Conservation (phyloP, 139 green algal genomes). For the Penium margaritaceum region DNA sequence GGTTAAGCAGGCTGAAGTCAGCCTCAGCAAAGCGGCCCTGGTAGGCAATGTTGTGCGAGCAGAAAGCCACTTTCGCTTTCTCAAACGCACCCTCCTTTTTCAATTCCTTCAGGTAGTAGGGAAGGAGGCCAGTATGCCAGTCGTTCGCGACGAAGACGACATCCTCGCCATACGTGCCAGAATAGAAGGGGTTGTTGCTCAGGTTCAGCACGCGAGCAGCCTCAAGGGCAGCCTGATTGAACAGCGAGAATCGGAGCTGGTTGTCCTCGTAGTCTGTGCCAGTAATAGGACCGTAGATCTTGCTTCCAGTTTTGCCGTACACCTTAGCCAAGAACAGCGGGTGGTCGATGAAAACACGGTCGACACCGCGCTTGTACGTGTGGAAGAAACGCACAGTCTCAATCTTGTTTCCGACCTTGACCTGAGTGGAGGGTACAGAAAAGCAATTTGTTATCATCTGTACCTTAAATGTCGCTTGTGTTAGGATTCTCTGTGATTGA, state of each 20-base stretch:
- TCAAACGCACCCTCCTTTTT: conserved; percentile 29
- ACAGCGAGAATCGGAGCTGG: conserved; percentile 88
- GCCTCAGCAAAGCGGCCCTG: conserved; percentile 83
- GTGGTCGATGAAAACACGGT: conserved; percentile 94
- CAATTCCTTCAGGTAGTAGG: conserved; percentile 75
- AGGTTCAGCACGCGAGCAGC: conserved; percentile 43
- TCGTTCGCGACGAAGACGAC: conserved; percentile 90
- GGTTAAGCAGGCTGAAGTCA: conserved; percentile 62
- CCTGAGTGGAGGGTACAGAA: too few relatives aligned
- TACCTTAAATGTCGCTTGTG: too few relatives aligned
- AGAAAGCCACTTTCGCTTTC: conserved; percentile 59
- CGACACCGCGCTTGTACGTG: conserved; percentile 85
- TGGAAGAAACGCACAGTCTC: conserved; percentile 90
- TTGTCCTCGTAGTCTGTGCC: conserved; percentile 93
- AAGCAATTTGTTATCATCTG: too few relatives aligned
- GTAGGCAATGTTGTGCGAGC: conserved; percentile 96
- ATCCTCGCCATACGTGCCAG: conserved; percentile 65
- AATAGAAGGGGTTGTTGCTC: conserved; percentile 23
- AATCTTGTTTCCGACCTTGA: conserved; percentile 37
- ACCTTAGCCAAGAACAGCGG: conserved; percentile 85
- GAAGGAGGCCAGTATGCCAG: conserved; percentile 78
- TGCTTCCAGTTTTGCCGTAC: conserved; percentile 75
- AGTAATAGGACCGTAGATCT: conserved; percentile 85
- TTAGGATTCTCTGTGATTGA: too few relatives aligned
- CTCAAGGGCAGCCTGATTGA: conserved; percentile 57